Percentiles rank a stretch among this genome's conserved stretches.
Conservation (phyloP, 768 basidiomycete genomes). For the Lepiota venenata region DNA sequence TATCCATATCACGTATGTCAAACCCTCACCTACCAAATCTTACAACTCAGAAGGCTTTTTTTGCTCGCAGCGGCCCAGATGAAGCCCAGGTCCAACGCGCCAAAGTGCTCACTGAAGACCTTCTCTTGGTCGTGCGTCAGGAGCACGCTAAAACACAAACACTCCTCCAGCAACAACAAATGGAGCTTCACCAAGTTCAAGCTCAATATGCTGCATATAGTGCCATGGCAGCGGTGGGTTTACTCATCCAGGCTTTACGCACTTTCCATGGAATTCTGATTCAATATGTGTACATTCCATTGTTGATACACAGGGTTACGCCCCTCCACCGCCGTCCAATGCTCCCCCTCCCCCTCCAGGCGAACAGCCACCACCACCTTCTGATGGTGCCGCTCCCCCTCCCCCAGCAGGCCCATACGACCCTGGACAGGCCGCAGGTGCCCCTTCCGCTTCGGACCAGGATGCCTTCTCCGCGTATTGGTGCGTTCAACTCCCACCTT, state of each 20-base stretch:
- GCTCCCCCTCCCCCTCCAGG: slow-evolving; percentile 47
- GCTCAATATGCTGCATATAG: slow-evolving; percentile 69
- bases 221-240: slow-evolving; percentile 45
- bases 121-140: slow-evolving; percentile 72
- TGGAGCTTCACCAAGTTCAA: slow-evolving; percentile 78
- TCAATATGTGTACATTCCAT: background rate
- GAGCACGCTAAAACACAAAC: slow-evolving; percentile 77
- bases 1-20: slow-evolving; percentile 75
- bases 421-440: slow-evolving; percentile 18
- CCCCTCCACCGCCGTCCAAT: slow-evolving; percentile 39
- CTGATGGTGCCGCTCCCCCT: slow-evolving; percentile 38
- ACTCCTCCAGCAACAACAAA: slow-evolving; percentile 62
- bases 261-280: background rate
- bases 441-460: slow-evolving; percentile 10
- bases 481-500: slow-evolving; percentile 27
- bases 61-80: slow-evolving; percentile 56
- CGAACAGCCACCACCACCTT: slow-evolving; percentile 36
- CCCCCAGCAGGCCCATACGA: slow-evolving; percentile 51
- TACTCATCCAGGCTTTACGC: slow-evolving; percentile 8
- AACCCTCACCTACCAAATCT: slow-evolving; percentile 13
- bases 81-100: slow-evolving; percentile 77
- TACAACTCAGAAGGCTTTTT: background rate
- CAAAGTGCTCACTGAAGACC: slow-evolving; percentile 77
- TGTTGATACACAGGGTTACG: slow-evolving; percentile 40
- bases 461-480: slow-evolving; percentile 52